Evolutionary conservation across 2,329 filamentous ascomycete species (phyloP).

Genomic region (Clarireedia homoeocarpa): DNA sequence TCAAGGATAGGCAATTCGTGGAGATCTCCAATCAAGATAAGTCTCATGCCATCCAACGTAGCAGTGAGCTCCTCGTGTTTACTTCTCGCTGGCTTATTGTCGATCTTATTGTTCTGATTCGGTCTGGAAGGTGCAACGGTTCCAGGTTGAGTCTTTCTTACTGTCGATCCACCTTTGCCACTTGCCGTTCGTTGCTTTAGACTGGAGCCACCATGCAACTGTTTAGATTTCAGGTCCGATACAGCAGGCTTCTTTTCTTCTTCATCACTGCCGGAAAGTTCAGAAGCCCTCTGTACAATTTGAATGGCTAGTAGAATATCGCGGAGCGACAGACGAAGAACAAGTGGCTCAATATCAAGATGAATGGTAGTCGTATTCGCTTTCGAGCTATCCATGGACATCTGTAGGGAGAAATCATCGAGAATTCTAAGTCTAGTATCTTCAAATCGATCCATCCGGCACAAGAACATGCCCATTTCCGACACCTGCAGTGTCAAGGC

Average conservation of each 20-base stretch:
- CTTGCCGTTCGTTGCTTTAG: constrained; percentile 50
- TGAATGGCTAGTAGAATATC: constrained; percentile 93
- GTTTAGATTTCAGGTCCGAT: constrained; percentile 49
- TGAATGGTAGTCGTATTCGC: constrained; percentile 67
- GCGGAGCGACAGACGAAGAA: constrained; percentile 80
- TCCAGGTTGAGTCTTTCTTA: constrained; percentile 36
- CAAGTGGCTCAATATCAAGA: constrained; percentile 82
- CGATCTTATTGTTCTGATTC: neutral
- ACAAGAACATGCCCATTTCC: constrained; percentile 95
- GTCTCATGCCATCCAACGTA: constrained; percentile 76
- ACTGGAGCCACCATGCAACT: constrained; percentile 33
- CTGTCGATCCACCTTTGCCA: constrained; percentile 46
- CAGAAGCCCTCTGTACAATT: constrained; percentile 83
- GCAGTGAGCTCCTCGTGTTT: constrained; percentile 73
- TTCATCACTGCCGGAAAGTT: constrained; percentile 62
- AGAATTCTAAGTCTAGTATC: constrained; percentile 83
- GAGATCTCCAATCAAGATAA: constrained; percentile 89
- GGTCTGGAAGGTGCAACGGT: constrained; percentile 22
- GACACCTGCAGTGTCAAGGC: constrained; percentile 89
- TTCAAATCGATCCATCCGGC: constrained; percentile 96
- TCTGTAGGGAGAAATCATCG: constrained; percentile 89
- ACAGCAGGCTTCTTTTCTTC: constrained; percentile 28
- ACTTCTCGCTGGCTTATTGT: constrained; percentile 34
- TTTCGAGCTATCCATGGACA: constrained; percentile 70
- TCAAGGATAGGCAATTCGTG: constrained; percentile 95